Conservation (phyloP, 176 grass and related monocot genomes). For the Cenchrus fungigraminus region DNA sequence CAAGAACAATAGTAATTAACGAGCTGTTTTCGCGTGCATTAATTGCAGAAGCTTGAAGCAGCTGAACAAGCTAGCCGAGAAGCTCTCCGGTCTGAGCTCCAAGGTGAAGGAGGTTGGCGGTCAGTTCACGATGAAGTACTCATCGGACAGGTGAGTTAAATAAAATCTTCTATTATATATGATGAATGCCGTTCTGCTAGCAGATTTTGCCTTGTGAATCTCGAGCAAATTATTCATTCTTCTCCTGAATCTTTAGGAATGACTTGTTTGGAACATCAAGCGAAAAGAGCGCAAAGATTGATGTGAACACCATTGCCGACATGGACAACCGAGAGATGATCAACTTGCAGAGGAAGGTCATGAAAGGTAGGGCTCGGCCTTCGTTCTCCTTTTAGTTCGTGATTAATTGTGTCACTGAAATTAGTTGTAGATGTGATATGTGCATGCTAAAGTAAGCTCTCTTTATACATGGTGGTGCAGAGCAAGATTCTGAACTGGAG, state of each 20-base stretch:
- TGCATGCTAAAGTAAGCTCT: slow-evolving; percentile 13
- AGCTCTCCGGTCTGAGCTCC: slow-evolving; percentile 58
- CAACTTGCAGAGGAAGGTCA: slow-evolving; percentile 63
- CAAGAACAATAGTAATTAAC: background rate
- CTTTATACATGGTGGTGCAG: slow-evolving; percentile 31
- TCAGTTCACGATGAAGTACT: slow-evolving; percentile 56
- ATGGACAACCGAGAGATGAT: slow-evolving; percentile 68
- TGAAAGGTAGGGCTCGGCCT: slow-evolving; percentile 53
- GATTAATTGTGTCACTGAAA: background rate
- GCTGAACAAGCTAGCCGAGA: slow-evolving; percentile 65
- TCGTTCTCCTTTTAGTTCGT: too few species aligned
- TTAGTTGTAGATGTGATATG: background rate
- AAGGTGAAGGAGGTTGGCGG: slow-evolving; percentile 53
- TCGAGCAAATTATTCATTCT: background rate
- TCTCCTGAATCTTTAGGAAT: slow-evolving; percentile 38
- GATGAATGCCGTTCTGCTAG: background rate
- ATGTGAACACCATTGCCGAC: slow-evolving; percentile 42
- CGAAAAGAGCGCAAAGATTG: slow-evolving; percentile 49
- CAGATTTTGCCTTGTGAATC: background rate
- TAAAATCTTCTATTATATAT: background rate
- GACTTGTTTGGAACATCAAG: slow-evolving; percentile 48
- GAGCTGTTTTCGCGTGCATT: background rate
- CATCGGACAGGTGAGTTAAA: slow-evolving; percentile 49
- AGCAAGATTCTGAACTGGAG: slow-evolving; percentile 69
- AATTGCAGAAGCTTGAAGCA: slow-evolving; percentile 63